Conservation (phyloP, 2,329 filamentous ascomycete genomes). For the Cladophialophora psammophila region DNA sequence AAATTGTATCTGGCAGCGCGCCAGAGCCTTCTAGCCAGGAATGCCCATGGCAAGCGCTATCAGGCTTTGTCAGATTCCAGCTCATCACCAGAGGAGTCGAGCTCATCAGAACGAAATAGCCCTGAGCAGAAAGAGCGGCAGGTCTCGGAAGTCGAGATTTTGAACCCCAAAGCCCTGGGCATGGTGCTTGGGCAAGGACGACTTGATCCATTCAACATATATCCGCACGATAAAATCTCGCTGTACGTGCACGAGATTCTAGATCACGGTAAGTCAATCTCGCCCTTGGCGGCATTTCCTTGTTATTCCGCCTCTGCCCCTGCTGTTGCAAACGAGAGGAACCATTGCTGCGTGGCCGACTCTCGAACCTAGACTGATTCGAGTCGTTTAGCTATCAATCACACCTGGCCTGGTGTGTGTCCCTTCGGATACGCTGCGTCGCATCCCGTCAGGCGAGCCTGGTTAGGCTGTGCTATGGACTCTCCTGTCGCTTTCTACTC, state of each 20-base stretch:
- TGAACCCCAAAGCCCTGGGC: background rate
- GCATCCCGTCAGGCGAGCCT: conserved; percentile 8
- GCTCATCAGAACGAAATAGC: too few relatives aligned
- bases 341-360: too few relatives aligned
- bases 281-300: background rate
- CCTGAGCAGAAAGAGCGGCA: background rate
- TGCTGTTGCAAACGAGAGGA: too few relatives aligned
- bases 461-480: conserved; percentile 3
- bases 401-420: conserved; percentile 10
- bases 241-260: conserved; percentile 11
- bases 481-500: conserved; percentile 8
- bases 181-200: conserved; percentile 10
- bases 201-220: conserved; percentile 16
- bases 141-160: background rate
- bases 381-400: background rate
- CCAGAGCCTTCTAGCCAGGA: too few relatives aligned
- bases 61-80: too few relatives aligned
- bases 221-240: background rate
- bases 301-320: background rate
- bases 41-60: too few relatives aligned
- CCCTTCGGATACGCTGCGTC: background rate
- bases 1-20: conserved; percentile 1
- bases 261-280: conserved; percentile 13
- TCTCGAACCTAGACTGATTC: too few relatives aligned
- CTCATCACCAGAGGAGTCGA: too few relatives aligned